Evolutionary conservation across 2,329 filamentous ascomycete genomes (phyloP).

Genomic region (Coleophoma crateriformis): DNA sequence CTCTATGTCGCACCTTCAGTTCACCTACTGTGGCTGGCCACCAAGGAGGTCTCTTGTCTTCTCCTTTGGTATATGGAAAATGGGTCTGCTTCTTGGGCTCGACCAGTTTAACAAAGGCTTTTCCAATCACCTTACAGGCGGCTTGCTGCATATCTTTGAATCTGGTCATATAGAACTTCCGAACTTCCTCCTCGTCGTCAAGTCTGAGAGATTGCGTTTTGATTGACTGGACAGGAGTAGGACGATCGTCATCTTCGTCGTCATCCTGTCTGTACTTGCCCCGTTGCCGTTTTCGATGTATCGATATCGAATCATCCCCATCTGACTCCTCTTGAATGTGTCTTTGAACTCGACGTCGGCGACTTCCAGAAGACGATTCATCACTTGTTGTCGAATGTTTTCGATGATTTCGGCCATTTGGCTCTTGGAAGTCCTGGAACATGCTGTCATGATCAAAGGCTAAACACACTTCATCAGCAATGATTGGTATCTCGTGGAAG

Average conservation of each 20-base stretch:
- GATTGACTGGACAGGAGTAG: constrained; percentile 11
- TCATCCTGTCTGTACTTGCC: not conserved
- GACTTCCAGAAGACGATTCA: constrained; percentile 10
- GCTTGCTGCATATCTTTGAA: constrained; percentile 66
- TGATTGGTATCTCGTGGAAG: not conserved
- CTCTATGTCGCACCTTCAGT: constrained; percentile 58
- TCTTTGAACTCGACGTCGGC: constrained; percentile 6
- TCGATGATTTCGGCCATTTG: not conserved
- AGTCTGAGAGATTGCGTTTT: constrained; percentile 38
- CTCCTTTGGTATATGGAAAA: constrained; percentile 64
- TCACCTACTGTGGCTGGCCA: constrained; percentile 55
- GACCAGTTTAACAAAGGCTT: constrained; percentile 70
- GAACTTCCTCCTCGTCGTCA: constrained; percentile 46
- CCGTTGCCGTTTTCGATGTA: constrained; percentile 11
- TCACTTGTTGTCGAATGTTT: constrained; percentile 4
- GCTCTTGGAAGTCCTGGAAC: not conserved
- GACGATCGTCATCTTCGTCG: not conserved
- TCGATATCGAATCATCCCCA: constrained; percentile 15
- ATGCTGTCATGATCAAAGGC: not conserved
- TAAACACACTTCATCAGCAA: not conserved
- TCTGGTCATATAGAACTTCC: constrained; percentile 53
- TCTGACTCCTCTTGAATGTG: constrained; percentile 17
- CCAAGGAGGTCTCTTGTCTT: constrained; percentile 59
- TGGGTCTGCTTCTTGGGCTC: constrained; percentile 74
- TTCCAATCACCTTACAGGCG: constrained; percentile 66